These are phyloP conservation scores for Spizellomyces sp. DNA, from an alignment of 192 early-diverging fungal genomes.

Conservation along the genomic window DNA sequence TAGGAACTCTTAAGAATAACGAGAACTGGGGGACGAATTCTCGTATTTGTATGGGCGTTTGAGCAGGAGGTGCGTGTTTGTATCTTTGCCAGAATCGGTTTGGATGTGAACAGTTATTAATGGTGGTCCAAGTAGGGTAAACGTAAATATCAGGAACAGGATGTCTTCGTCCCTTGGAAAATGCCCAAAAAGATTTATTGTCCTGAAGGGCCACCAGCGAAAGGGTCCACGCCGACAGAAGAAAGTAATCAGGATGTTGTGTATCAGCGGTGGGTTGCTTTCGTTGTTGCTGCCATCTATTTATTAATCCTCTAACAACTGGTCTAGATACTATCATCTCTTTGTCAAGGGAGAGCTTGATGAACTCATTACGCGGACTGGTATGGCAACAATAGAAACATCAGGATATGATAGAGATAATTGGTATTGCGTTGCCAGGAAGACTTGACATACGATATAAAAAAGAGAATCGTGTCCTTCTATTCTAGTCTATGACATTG, in stretches of 20 bases:
- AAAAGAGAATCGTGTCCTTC: background rate
- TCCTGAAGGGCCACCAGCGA: background rate
- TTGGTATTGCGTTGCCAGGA: conserved; percentile 82
- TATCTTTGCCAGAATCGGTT: too few relatives aligned
- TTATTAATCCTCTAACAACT: conserved; percentile 19
- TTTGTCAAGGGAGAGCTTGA: conserved; percentile 88
- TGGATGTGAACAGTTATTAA: too few relatives aligned
- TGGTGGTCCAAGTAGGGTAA: conserved; percentile 49
- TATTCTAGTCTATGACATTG: background rate
- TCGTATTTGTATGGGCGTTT: conserved; percentile 97
- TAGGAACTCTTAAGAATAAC: conserved; percentile 80
- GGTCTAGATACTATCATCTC: conserved; percentile 82
- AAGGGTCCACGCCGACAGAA: conserved; percentile 4
- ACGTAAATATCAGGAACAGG: conserved; percentile 85
- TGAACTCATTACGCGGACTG: conserved; percentile 57
- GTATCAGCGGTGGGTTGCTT: conserved; percentile 31
- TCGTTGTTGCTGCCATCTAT: background rate
- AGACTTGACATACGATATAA: conserved; percentile 26
- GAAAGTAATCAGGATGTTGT: conserved; percentile 35
- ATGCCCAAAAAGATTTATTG: conserved; percentile 56
- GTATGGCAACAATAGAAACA: conserved; percentile 57
- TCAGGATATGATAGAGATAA: conserved; percentile 96
- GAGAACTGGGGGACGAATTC: conserved; percentile 62
- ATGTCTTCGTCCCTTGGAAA: conserved; percentile 94
- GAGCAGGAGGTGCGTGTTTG: conserved; percentile 69